Conservation (phyloP, 306 rosid genomes). For the Cicer yamashitae region DNA sequence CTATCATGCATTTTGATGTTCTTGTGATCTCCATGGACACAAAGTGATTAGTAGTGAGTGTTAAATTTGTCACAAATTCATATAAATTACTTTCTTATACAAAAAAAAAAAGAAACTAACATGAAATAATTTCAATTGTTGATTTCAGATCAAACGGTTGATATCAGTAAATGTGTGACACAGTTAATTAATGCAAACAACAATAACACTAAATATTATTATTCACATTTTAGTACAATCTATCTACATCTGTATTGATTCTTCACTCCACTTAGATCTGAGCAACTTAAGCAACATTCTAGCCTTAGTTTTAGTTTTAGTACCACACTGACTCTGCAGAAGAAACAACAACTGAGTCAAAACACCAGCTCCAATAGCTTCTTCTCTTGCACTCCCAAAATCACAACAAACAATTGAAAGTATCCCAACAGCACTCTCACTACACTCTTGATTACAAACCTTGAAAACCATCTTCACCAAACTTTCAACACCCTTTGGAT, state of each 20-base stretch:
- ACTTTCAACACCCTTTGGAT: conserved; percentile 53
- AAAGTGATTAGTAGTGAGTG: background rate
- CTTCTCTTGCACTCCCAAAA: conserved; percentile 68
- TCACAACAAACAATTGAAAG: conserved; percentile 65
- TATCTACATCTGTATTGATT: conserved; percentile 50
- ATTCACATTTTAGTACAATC: conserved; percentile 42
- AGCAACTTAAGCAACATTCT: conserved; percentile 84
- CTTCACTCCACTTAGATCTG: conserved; percentile 72
- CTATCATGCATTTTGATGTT: no score
- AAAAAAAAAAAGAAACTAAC: no score
- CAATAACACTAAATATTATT: background rate
- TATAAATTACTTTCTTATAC: background rate
- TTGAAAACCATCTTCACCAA: conserved; percentile 77
- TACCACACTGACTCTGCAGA: conserved; percentile 80
- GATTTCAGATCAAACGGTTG: no score
- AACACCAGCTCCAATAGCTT: conserved; percentile 72
- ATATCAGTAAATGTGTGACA: no score
- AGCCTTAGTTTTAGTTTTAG: conserved; percentile 74
- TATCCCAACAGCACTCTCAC: conserved; percentile 71
- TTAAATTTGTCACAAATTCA: background rate
- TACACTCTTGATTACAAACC: conserved; percentile 73
- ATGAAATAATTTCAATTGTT: no score
- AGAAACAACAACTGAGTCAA: conserved; percentile 84
- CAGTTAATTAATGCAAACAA: no score
- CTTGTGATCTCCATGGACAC: no score